A percentile compares a stretch with the other conserved stretches of the same genome.
Conservation (phyloP, 768 basidiomycete genomes). For the Amanita exitialis region DNA sequence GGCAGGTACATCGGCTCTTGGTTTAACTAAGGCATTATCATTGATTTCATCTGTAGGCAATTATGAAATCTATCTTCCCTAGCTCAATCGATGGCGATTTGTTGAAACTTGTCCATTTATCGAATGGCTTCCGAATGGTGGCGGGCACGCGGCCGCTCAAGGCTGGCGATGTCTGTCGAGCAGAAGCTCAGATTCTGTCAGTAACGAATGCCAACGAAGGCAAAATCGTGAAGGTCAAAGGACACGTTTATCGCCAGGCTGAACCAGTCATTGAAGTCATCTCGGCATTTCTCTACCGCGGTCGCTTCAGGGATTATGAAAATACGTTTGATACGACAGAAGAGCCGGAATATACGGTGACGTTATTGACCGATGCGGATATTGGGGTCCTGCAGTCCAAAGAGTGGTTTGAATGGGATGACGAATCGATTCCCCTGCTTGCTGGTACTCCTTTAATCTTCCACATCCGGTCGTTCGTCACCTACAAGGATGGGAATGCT, state of each 20-base stretch:
- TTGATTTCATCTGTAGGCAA: constrained; percentile 49
- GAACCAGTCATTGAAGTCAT: constrained; percentile 86
- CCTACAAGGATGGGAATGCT: constrained; percentile 85
- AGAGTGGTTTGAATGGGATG: constrained; percentile 97
- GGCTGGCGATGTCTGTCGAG: constrained; percentile 84
- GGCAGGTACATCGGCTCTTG: constrained; percentile 64
- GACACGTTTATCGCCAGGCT: constrained; percentile 66
- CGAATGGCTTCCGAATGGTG: constrained; percentile 91
- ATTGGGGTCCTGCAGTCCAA: constrained; percentile 92
- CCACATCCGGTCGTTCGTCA: constrained; percentile 77
- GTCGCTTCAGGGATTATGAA: constrained; percentile 85
- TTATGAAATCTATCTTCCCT: constrained; percentile 98
- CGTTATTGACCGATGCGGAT: constrained; percentile 62
- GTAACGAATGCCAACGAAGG: constrained; percentile 87
- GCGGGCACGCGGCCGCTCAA: constrained; percentile 66
- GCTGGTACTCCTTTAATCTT: constrained; percentile 83
- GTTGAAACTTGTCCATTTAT: constrained; percentile 91
- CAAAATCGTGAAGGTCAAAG: constrained; percentile 88
- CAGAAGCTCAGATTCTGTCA: constrained; percentile 81
- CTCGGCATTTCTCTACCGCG: constrained; percentile 95
- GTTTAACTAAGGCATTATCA: not conserved
- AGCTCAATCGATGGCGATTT: constrained; percentile 85
- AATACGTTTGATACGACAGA: constrained; percentile 93
- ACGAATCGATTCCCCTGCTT: constrained; percentile 65
- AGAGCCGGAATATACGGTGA: constrained; percentile 81